Conservation (phyloP, 2,329 filamentous ascomycete species). For the Bipolaris zeicola region DNA sequence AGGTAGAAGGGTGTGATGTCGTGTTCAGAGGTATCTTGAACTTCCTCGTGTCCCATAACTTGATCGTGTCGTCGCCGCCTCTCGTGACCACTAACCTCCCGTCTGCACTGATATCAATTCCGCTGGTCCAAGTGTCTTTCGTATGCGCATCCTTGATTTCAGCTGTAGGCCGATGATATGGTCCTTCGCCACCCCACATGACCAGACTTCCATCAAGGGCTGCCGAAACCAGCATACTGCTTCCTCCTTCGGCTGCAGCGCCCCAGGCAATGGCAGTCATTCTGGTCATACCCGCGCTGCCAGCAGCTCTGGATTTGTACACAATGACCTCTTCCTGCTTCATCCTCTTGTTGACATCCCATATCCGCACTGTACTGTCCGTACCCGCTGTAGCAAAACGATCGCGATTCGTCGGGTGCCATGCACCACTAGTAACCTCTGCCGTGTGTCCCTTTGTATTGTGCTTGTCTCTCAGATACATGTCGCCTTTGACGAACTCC, state of each 20-base stretch:
- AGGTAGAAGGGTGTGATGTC: slow-evolving; percentile 79
- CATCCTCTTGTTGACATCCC: slow-evolving; percentile 92
- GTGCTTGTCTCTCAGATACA: slow-evolving; percentile 97
- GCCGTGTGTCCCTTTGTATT: slow-evolving; percentile 97
- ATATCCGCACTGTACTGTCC: slow-evolving; percentile 93
- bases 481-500: slow-evolving; percentile 96
- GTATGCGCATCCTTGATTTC: slow-evolving; percentile 85
- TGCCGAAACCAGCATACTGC: slow-evolving; percentile 77
- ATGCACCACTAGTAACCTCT: slow-evolving; percentile 85
- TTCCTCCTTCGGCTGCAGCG: slow-evolving; percentile 73
- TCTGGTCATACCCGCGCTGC: slow-evolving; percentile 84
- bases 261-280: slow-evolving; percentile 96
- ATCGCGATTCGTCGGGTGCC: slow-evolving; percentile 87
- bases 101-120: slow-evolving; percentile 87
- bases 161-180: slow-evolving; percentile 78
- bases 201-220: slow-evolving; percentile 88
- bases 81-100: slow-evolving; percentile 88
- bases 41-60: slow-evolving; percentile 95
- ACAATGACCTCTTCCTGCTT: slow-evolving; percentile 93
- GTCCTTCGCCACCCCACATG: slow-evolving; percentile 90
- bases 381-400: slow-evolving; percentile 89
- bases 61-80: slow-evolving; percentile 90
- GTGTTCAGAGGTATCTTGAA: slow-evolving; percentile 89
- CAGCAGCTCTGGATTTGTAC: slow-evolving; percentile 89
- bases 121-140: slow-evolving; percentile 86